These are phyloP conservation scores for Monosporascus sp. DNA, from an alignment of 2,329 filamentous ascomycete species.

Conservation along the genomic window DNA sequence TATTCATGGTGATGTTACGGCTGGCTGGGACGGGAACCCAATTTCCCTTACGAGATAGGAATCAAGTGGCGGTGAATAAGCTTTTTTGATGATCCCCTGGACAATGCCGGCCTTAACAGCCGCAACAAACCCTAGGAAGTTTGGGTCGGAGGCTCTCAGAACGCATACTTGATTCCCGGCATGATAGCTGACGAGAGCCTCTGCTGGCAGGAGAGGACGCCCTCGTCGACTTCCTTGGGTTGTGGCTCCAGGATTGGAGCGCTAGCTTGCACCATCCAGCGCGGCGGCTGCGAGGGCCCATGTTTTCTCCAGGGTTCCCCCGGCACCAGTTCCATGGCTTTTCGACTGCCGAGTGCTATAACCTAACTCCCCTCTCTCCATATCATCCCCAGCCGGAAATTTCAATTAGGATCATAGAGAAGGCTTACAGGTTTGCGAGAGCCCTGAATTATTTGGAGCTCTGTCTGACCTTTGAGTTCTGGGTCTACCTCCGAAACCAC, in stretches of 20 bases:
- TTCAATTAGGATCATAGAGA: background rate
- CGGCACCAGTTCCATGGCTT: background rate
- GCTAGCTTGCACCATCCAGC: background rate
- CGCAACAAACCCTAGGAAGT: background rate
- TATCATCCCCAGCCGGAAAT: background rate
- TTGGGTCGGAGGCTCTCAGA: background rate
- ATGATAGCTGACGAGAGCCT: background rate
- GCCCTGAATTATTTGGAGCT: background rate
- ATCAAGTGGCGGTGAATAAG: background rate
- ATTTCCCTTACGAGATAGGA: background rate
- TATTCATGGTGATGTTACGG: background rate
- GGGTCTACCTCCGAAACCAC: background rate
- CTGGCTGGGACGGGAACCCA: background rate
- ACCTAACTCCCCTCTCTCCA: background rate
- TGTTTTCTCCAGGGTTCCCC: background rate
- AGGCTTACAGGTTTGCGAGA: background rate
- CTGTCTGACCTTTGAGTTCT: background rate
- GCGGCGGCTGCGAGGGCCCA: background rate
- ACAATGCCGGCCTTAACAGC: background rate
- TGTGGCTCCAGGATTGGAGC: background rate
- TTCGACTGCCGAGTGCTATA: background rate
- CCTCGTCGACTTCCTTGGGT: background rate
- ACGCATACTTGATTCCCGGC: background rate
- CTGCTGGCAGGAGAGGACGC: background rate
- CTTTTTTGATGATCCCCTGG: background rate